Evolutionary conservation across 306 rosid genomes (phyloP).

Genomic region (Sicyos edulis): DNA sequence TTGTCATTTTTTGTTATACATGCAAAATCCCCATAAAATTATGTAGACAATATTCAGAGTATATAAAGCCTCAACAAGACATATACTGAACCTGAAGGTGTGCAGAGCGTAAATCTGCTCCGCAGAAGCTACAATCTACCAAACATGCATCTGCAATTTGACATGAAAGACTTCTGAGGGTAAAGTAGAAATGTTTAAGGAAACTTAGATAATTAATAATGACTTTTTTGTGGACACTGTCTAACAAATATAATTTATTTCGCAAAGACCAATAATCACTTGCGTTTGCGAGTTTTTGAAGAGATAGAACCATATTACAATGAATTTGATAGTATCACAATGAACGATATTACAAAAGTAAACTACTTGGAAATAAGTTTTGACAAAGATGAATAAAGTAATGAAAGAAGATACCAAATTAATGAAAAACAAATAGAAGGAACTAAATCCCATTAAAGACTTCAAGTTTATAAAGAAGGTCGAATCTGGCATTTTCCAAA

Average conservation of each 20-base stretch:
- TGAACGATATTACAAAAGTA: neutral
- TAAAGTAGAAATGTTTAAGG: neutral
- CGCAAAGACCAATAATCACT: neutral
- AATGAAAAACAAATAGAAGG: too few relatives aligned
- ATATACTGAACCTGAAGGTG: slow-evolving; percentile 70
- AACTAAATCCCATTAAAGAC: too few relatives aligned
- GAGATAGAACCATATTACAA: slow-evolving; percentile 1
- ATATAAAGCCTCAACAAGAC: slow-evolving; percentile 7
- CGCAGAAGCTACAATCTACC: slow-evolving; percentile 74
- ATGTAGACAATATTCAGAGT: neutral
- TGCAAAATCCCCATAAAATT: neutral
- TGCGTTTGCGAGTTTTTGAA: neutral
- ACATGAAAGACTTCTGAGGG: slow-evolving; percentile 4
- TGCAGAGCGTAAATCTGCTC: slow-evolving; percentile 90
- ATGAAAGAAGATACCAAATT: too few relatives aligned
- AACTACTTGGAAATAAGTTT: neutral
- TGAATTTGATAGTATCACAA: too few relatives aligned
- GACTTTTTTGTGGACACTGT: neutral
- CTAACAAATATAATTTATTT: neutral
- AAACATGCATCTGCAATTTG: slow-evolving; percentile 74
- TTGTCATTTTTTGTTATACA: too few relatives aligned
- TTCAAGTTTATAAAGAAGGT: too few relatives aligned
- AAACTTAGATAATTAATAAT: neutral
- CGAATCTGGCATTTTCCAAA: too few relatives aligned
- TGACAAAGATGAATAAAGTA: too few relatives aligned